A percentile compares a stretch with the other conserved stretches of the same genome.
Conservation (phyloP, 441 rosid species). For the Raphanus hybrid region DNA sequence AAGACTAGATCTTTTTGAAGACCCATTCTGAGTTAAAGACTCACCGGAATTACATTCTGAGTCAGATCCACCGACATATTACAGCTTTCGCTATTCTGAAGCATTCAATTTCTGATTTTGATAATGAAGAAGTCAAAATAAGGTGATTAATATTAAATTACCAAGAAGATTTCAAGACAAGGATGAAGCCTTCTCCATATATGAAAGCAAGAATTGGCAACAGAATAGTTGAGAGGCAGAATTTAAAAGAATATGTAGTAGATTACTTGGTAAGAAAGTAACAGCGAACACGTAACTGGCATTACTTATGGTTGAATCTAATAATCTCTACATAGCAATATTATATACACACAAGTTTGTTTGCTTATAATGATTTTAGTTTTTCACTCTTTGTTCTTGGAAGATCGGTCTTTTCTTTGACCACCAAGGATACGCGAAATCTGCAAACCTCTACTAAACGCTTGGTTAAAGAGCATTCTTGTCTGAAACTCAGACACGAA, state of each 20-base stretch:
- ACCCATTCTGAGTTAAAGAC: neutral
- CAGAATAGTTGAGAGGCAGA: neutral
- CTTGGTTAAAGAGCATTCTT: conserved; percentile 95
- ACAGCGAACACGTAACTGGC: neutral
- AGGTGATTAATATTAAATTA: neutral
- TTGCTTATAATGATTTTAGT: neutral
- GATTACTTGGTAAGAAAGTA: conserved; percentile 16
- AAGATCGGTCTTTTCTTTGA: conserved; percentile 59
- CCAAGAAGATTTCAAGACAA: neutral
- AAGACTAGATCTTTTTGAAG: neutral
- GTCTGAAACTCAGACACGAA: conserved; percentile 90
- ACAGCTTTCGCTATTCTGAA: neutral
- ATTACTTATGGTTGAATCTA: neutral
- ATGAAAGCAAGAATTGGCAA: neutral
- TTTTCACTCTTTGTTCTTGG: conserved; percentile 57
- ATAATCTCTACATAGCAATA: conserved; percentile 47
- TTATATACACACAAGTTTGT: conserved; percentile 60
- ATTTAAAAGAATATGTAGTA: neutral
- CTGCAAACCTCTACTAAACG: conserved; percentile 93
- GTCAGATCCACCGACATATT: neutral
- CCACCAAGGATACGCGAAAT: conserved; percentile 92
- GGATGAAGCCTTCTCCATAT: neutral
- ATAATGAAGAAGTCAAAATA: neutral
- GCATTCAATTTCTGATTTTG: neutral
- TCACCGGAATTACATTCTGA: neutral